Base-by-base conservation (phyloP, 805 yeast genomes). In the Scheffersomyces coipomensis region DNA sequence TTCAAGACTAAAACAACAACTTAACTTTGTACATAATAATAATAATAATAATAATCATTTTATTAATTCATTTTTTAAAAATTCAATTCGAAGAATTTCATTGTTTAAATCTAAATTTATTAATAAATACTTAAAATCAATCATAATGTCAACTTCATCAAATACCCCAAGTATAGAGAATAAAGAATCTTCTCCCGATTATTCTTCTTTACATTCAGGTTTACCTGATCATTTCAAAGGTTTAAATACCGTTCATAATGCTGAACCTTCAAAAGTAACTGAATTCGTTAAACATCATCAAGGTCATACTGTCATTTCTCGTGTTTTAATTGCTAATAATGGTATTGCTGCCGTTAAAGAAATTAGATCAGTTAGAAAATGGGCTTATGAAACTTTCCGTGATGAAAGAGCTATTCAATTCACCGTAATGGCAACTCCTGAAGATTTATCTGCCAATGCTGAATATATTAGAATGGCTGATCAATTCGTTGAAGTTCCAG, bases 311-410 rank as follows among this genome's bases (percentile, higher is more conserved):
- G 96, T 93, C 34, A 88, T 93, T 55, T 76, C 84, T 39, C 84
- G 81, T 53, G 84, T 93, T 26, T 75, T 93, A 49, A 93, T 93
- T 56, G 98, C 99, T 43, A 95, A 95, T 67, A 93, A 93, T 62
- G 99, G 99, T 79, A 95, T 93, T 63, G 99, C 96, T 15, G 99
- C 99, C 34, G 99, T 93, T 43, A 93, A 93, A 65, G 98, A 93
- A 71, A 95, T 93, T 62, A 79, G 99, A 56, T 88, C 96, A 8
- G 90, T 93, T 32, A 81, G 99, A 68, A 93, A 91, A 75, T 93
- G 99, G 99, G 90, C 99, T 19, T 93, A 93, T 66, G 98, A 93
- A 64, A 89, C 97, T n/a, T 93, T 93, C 69, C 96, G 96, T 47
- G 83, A 95, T 58, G 98, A 93, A 65, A 79, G 86, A 58, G 88